These are phyloP conservation scores for Aspergillus sclerotialis DNA, from an alignment of 2,329 filamentous ascomycete species.

Conservation along the genomic window DNA sequence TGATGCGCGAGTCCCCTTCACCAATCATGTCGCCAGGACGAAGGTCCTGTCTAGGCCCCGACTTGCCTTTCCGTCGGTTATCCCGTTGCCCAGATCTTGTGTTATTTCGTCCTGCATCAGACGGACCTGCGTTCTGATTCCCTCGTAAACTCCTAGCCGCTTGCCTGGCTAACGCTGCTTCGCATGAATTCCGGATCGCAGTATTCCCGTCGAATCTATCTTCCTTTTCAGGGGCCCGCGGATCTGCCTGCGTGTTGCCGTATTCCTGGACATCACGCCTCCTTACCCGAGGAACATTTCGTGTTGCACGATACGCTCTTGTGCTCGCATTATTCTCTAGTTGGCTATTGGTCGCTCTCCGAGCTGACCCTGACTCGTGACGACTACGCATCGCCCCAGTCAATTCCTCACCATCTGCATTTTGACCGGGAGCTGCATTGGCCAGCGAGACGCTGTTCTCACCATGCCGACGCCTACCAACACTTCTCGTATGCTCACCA, in stretches of 20 bases:
- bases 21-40: conserved; percentile 55
- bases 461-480: neutral
- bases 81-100: conserved; percentile 4
- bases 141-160: no score
- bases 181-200: no score
- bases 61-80: conserved; percentile 14
- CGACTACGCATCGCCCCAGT: neutral
- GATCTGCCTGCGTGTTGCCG: no score
- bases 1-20: conserved; percentile 72
- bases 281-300: conserved; percentile 7
- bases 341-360: neutral
- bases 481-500: neutral
- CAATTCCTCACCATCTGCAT: neutral
- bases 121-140: conserved; percentile 19
- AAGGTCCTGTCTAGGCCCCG: conserved; percentile 15
- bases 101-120: conserved; percentile 9
- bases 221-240: neutral
- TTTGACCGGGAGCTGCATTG: neutral
- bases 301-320: conserved; percentile 1
- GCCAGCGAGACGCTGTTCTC: neutral
- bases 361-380: neutral
- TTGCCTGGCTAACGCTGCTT: no score
- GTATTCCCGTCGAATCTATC: no score
- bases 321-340: neutral
- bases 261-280: no score